phyloP scores from a whole-genome alignment of 2,329 filamentous ascomycete genomes.

The Scedosporium apiospermum region DNA sequence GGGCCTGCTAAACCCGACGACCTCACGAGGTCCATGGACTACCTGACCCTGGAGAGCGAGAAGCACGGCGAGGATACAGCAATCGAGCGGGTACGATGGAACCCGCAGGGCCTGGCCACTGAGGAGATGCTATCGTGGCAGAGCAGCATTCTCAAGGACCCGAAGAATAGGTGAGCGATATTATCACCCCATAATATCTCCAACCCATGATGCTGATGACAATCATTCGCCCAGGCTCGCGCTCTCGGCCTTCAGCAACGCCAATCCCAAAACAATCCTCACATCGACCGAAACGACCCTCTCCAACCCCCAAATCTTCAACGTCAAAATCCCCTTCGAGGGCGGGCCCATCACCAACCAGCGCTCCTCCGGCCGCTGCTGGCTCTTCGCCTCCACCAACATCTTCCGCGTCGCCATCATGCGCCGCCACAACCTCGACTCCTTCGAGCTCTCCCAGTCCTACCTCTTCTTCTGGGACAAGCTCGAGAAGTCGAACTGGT shows the following conservation, averaged over 20 bases:
- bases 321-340: slow-evolving; percentile 71
- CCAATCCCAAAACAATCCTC: slow-evolving; percentile 57
- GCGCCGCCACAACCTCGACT: slow-evolving; percentile 67
- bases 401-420: slow-evolving; percentile 83
- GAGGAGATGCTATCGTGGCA: slow-evolving; percentile 49
- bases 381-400: slow-evolving; percentile 88
- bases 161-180: slow-evolving; percentile 50
- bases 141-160: slow-evolving; percentile 50
- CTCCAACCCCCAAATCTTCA: slow-evolving; percentile 71
- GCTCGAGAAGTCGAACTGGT: slow-evolving; percentile 84
- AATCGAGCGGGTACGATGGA: slow-evolving; percentile 12
- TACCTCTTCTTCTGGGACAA: slow-evolving; percentile 95
- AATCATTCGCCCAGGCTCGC: slow-evolving; percentile 47
- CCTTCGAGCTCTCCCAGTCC: slow-evolving; percentile 78
- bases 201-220: background rate
- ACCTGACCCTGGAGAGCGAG: too few relatives aligned
- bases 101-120: slow-evolving; percentile 39
- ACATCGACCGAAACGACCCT: slow-evolving; percentile 53
- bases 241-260: slow-evolving; percentile 60
- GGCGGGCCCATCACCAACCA: slow-evolving; percentile 81
- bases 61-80: too few relatives aligned
- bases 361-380: slow-evolving; percentile 71
- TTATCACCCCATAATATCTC: background rate
- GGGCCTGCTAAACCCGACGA: too few relatives aligned
- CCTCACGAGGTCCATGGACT: too few relatives aligned